Evolutionary conservation across 1,284 basidiomycete species (phyloP).

Genomic region (Sporisorium scitamineum): DNA sequence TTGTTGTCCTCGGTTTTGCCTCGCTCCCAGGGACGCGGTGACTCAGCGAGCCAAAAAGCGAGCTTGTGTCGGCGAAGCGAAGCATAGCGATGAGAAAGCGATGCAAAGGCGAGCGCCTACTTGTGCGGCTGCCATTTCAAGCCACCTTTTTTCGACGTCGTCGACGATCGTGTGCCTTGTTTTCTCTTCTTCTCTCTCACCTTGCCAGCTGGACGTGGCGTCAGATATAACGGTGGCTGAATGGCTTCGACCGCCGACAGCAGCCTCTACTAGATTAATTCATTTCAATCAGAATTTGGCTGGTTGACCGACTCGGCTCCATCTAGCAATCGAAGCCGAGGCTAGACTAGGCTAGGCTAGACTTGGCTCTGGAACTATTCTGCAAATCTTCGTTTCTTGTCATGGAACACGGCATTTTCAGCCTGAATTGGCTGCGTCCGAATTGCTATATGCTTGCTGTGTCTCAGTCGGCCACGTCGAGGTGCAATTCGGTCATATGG

Average conservation of each 20-base stretch:
- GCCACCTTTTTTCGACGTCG: background rate
- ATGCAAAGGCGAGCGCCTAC: background rate
- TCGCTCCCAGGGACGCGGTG: background rate
- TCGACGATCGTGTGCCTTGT: background rate
- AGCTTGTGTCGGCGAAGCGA: conserved; percentile 6
- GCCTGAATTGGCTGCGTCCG: background rate
- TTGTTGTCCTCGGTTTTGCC: conserved; percentile 10
- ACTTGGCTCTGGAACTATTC: no score
- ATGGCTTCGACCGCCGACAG: background rate
- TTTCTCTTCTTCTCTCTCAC: background rate
- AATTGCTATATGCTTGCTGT: background rate
- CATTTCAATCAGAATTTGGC: background rate
- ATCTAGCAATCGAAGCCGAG: background rate
- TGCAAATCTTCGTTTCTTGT: background rate
- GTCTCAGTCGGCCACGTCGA: background rate
- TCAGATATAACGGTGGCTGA: no score
- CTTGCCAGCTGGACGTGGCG: background rate
- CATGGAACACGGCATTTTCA: background rate
- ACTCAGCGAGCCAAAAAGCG: conserved; percentile 7
- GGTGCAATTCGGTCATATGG: conserved; percentile 1
- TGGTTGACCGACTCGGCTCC: background rate
- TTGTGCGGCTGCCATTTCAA: background rate
- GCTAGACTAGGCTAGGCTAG: background rate
- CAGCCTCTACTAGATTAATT: background rate
- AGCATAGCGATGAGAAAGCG: no score